These are phyloP conservation scores for Cyberlindnera japonica DNA, from an alignment of 805 yeast species.

Conservation along the genomic window DNA sequence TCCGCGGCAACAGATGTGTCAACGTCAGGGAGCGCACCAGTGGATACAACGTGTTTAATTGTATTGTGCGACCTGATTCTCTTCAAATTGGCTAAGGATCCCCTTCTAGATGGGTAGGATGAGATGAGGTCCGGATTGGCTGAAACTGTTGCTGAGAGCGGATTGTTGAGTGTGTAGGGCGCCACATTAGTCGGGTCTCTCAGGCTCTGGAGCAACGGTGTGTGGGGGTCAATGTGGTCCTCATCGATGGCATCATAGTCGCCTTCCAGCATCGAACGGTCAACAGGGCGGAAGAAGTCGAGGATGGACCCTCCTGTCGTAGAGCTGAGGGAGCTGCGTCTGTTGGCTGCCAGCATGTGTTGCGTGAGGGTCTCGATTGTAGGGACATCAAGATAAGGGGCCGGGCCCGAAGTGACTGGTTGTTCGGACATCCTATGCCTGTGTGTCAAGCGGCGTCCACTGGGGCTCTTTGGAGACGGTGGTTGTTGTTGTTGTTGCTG, in stretches of 20 bases:
- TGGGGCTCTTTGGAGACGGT: no score
- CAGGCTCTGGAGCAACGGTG: conserved; percentile 22
- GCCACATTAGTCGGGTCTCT: conserved; percentile 20
- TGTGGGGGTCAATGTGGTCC: conserved; percentile 17
- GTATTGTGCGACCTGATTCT: conserved; percentile 26
- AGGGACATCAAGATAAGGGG: conserved; percentile 25
- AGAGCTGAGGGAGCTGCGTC: conserved; percentile 22
- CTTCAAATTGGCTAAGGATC: conserved; percentile 26
- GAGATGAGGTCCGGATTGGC: conserved; percentile 19
- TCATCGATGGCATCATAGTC: conserved; percentile 11
- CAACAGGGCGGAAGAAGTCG: conserved; percentile 23
- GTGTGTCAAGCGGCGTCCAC: background rate
- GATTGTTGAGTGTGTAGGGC: conserved; percentile 5
- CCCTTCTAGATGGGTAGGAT: conserved; percentile 18
- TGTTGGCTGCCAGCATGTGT: conserved; percentile 19
- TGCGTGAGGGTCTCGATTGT: conserved; percentile 22
- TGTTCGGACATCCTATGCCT: conserved; percentile 15
- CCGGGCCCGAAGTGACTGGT: conserved; percentile 23
- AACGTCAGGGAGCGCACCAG: conserved; percentile 24
- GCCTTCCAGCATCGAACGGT: conserved; percentile 9
- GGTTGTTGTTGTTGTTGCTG: background rate
- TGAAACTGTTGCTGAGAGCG: background rate
- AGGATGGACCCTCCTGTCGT: conserved; percentile 25
- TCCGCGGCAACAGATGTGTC: conserved; percentile 37
- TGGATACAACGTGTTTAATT: conserved; percentile 23